phyloP scores from a whole-genome alignment of 257 asterid genomes.

The Nicotiana noctiflora region DNA sequence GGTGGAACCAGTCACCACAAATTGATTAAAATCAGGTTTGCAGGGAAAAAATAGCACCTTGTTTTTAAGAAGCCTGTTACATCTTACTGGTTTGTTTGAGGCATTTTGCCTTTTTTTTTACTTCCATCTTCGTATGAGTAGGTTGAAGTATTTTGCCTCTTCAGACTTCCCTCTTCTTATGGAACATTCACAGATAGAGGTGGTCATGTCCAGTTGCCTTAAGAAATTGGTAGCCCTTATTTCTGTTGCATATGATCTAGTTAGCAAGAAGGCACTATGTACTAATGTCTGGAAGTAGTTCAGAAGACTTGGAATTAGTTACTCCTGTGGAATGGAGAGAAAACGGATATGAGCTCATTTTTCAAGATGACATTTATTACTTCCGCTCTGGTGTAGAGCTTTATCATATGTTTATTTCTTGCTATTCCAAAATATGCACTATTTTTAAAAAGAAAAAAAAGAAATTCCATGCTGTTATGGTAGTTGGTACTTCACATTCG shows the following conservation, averaged over 20 bases:
- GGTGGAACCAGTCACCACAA: background rate
- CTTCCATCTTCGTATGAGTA: background rate
- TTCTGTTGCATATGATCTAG: background rate
- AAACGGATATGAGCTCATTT: background rate
- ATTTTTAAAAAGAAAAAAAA: background rate
- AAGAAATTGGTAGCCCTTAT: background rate
- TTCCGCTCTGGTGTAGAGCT: background rate
- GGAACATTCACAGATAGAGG: background rate
- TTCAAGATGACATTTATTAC: background rate
- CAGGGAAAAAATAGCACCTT: background rate
- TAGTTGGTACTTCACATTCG: background rate
- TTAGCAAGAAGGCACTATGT: background rate
- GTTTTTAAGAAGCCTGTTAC: background rate
- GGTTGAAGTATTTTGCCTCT: background rate
- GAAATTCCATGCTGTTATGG: background rate
- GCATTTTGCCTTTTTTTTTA: background rate
- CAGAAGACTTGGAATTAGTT: background rate
- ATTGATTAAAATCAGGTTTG: background rate
- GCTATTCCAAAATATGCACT: background rate
- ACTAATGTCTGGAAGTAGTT: background rate
- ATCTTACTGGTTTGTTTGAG: background rate
- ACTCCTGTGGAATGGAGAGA: background rate
- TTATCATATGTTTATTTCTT: background rate
- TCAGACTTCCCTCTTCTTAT: background rate
- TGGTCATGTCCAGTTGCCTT: background rate